These are phyloP conservation scores for Pulveroboletus sp. DNA, from an alignment of 768 basidiomycete genomes.

Conservation along the genomic window DNA sequence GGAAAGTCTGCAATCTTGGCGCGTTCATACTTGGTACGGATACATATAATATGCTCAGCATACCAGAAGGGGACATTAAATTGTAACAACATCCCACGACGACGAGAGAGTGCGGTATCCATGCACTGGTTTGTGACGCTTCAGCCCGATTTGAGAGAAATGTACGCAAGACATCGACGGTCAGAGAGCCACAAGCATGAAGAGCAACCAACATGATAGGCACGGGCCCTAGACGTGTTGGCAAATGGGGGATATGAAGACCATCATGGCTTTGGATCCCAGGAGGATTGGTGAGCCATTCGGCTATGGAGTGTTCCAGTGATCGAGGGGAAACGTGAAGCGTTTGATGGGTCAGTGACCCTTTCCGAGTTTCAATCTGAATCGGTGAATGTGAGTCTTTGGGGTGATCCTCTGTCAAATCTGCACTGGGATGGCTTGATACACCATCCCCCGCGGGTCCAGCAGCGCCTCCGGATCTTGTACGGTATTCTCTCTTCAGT, in stretches of 20 bases:
- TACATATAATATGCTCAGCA: slow-evolving; percentile 3
- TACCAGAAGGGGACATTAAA: slow-evolving; percentile 53
- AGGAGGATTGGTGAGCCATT: slow-evolving; percentile 45
- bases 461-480: not conserved
- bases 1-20: slow-evolving; percentile 48
- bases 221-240: slow-evolving; percentile 7
- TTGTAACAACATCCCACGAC: slow-evolving; percentile 83
- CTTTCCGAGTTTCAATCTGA: slow-evolving; percentile 5
- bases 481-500: slow-evolving; percentile 10
- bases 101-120: slow-evolving; percentile 53
- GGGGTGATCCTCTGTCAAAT: not conserved
- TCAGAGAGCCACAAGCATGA: slow-evolving; percentile 76
- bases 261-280: not conserved
- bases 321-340: slow-evolving; percentile 50
- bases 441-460: not conserved
- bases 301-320: slow-evolving; percentile 44
- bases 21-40: slow-evolving; percentile 2
- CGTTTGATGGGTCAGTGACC: slow-evolving; percentile 54
- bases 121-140: slow-evolving; percentile 23
- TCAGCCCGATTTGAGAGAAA: slow-evolving; percentile 35
- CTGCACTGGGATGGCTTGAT: not conserved
- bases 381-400: slow-evolving; percentile 3
- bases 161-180: slow-evolving; percentile 61
- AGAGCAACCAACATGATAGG: slow-evolving; percentile 66
- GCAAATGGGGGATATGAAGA: not conserved